Evolutionary conservation across 371 early-diverging fungal genomes (phyloP).

Genomic region (Conidiobolus incongruus): DNA sequence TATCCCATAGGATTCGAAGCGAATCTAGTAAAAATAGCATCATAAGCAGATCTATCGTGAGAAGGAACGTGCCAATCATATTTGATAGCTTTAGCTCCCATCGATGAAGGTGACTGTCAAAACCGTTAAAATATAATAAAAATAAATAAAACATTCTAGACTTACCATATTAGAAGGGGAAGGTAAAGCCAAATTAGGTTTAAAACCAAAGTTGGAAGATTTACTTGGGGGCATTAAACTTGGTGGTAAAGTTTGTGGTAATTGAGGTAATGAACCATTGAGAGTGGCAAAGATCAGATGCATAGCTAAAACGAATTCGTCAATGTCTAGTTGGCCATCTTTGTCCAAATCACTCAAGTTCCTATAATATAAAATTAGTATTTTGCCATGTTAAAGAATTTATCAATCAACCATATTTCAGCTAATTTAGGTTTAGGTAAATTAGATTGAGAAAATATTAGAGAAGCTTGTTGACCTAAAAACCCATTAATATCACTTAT

Average conservation of each 20-base stretch:
- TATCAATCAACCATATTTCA: not conserved
- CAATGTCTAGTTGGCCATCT: conserved; percentile 1
- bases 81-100: too few species aligned
- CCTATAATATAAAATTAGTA: not conserved
- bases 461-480: not conserved
- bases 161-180: not conserved
- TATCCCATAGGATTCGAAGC: too few species aligned
- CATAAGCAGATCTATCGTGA: too few species aligned
- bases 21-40: too few species aligned
- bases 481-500: not conserved
- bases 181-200: not conserved
- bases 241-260: conserved; percentile 1
- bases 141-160: not conserved
- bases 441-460: conserved; percentile 1
- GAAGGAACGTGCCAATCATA: conserved; percentile 4
- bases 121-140: not conserved
- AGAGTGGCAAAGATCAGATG: conserved; percentile 1
- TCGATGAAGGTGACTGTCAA: too few species aligned
- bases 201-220: not conserved
- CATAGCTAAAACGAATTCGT: conserved; percentile 2
- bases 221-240: not conserved
- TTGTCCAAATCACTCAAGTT: conserved; percentile 1
- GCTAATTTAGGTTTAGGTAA: not conserved
- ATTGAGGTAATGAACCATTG: not conserved
- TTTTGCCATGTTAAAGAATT: not conserved